Evolutionary conservation across 768 basidiomycete genomes (phyloP), one percentile per base, ranked within the genome.

Genomic region (Pulveroboletus sp.): DNA sequence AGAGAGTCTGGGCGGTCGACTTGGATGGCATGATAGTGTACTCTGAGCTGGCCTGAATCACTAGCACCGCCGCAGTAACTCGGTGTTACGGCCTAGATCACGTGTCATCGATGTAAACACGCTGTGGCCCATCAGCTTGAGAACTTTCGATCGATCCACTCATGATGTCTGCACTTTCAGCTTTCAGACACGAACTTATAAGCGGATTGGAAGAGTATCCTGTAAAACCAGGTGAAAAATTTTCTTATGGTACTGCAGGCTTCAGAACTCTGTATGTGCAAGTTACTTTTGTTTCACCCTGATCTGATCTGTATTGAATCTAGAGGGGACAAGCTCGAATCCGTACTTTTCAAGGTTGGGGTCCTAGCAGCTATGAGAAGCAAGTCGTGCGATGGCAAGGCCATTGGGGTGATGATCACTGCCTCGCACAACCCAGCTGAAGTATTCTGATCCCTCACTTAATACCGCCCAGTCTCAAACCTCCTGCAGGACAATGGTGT

Each of bases 381-480:
- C 72, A 96, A 87, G 74, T 85, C 82, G 55, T 76, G 93, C n/a
- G 85, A 86, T 63, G 93, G 96, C 23, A 87, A 85, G 64, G 86
- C 85, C 22, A 88, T 99, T 59, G 96, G 96, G 14, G 90, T 98
- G 19, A 98, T 99, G 96, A 86, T 99, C 64, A 99, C 96, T 31
- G 96, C 96, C 3, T 95, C 93, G n/a, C 96, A 99, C 70, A 99
- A 99, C 67, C 95, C 96, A n/a, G 94, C 94, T 65, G 78, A 82
- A 63, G 94, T 93, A 61, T 56, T 79, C 63, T n/a, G 43, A 37
- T 27, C 43, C 3, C 24, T 4, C 46, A 49, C 34, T 37, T 16
- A 17, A 42, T 37, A 10, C 37, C 37, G 29, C 46, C 30, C 32
- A 41, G 50, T 47, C 36, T 29, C 19, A 50, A 27, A 17, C 46